These are phyloP conservation scores for Stagonosporopsis chrysanthemi DNA, from an alignment of 2,329 filamentous ascomycete genomes.

Conservation along the genomic window DNA sequence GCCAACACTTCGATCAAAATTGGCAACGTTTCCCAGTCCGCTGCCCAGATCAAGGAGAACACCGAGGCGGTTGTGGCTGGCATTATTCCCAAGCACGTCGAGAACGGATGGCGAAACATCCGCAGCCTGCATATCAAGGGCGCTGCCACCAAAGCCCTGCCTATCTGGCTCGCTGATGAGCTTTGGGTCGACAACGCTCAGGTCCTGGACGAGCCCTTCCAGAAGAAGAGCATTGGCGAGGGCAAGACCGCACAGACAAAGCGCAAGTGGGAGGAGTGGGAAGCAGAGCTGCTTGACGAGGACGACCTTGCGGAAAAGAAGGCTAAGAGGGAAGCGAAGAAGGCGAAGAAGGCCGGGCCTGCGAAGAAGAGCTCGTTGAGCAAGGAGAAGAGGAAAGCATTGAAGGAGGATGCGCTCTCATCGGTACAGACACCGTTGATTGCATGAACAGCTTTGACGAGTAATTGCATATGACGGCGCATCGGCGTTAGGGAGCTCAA, in stretches of 20 bases:
- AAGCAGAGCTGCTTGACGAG: constrained; percentile 48
- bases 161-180: constrained; percentile 93
- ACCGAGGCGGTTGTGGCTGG: constrained; percentile 69
- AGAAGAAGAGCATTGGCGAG: constrained; percentile 35
- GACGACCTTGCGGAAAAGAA: constrained; percentile 46
- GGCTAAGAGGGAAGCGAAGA: constrained; percentile 61
- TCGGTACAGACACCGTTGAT: constrained; percentile 51
- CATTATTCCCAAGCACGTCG: constrained; percentile 79
- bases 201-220: constrained; percentile 65
- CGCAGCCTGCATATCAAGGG: constrained; percentile 89
- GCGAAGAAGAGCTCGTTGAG: constrained; percentile 43
- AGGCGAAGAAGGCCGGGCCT: constrained; percentile 44
- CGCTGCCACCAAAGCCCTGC: constrained; percentile 83
- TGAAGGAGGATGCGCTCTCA: constrained; percentile 57
- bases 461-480: constrained; percentile 28
- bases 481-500: constrained; percentile 32
- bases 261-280: constrained; percentile 51
- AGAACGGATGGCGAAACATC: constrained; percentile 87
- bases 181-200: constrained; percentile 83
- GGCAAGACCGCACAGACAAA: constrained; percentile 43
- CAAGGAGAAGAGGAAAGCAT: constrained; percentile 59
- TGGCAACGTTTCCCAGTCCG: constrained; percentile 75
- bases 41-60: constrained; percentile 82
- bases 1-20: constrained; percentile 83
- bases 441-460: constrained; percentile 23